Base-by-base conservation (phyloP, 257 asterid genomes). In the Scutellaria minor region DNA sequence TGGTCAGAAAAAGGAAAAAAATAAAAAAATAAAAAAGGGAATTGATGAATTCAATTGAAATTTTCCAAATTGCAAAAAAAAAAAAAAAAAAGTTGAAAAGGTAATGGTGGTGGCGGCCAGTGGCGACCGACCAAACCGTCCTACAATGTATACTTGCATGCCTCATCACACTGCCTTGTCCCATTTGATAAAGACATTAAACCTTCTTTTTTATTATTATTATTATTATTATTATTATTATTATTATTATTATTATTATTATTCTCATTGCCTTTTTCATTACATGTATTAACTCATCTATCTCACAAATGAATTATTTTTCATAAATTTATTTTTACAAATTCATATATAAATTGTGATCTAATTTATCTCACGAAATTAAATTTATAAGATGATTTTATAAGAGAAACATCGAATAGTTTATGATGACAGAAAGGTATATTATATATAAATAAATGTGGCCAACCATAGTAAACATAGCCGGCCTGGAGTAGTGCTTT, bases 51-150 rank as follows among this genome's bases (percentile, higher is more conserved):
- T 18, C 18, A 45, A 46, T 46, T n/a, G 53, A 57, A 59, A 31
- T 1, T 31, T 31, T 31, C 37, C 37, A 45, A 15, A 24, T 24
- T 24, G 27, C 27, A 24, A 24, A 1, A 66, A n/a, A 5, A 62
- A 53, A 62, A 53, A 53, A 27, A 11, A 51, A 53, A 54, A 62
- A 52, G 48, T 72, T 45, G 72, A 75, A 76, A 76, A 70, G 72
- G 81, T 22, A 57, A 55, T 45, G 64, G 75, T 78, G 83, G 86
- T 85, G 92, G 95, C 79, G 84, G 85, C 81, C 90, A 75, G 39
- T 62, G 77, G 8, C 63, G 81, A 75, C 97, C 97, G 96, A 77
- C 90, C 96, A 84, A 82, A 81, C 95, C 96, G 93, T 18, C 95
- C 93, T 66, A 20, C 64, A 5, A 13, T 55, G 53, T 35, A 58